Conservation (phyloP, 306 rosid species). For the Inga leiocalycina region DNA sequence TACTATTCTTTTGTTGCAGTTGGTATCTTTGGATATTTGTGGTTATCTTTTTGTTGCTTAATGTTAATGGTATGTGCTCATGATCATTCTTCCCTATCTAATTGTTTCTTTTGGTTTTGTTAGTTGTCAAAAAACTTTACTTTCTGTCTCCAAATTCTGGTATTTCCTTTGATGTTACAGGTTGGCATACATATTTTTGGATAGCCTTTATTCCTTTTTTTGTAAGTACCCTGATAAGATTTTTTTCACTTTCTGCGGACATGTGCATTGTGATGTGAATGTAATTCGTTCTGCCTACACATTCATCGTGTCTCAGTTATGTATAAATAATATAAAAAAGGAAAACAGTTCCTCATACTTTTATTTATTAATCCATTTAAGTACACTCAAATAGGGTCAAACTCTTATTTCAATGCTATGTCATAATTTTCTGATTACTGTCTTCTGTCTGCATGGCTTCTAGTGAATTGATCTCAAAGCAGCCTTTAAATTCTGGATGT, state of each 20-base stretch:
- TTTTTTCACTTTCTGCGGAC: conserved; percentile 2
- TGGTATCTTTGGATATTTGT: conserved; percentile 94
- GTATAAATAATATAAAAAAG: background rate
- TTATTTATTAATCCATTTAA: background rate
- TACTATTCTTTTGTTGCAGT: conserved; percentile 59
- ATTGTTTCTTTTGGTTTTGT: conserved; percentile 21
- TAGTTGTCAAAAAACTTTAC: background rate
- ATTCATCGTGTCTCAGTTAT: background rate
- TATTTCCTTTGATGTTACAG: conserved; percentile 50
- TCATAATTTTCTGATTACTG: background rate
- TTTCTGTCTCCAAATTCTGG: conserved; percentile 19
- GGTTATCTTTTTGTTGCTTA: conserved; percentile 78
- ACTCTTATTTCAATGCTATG: background rate
- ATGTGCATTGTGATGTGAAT: background rate
- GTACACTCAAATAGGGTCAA: background rate
- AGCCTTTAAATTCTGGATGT: background rate
- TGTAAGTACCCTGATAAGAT: conserved; percentile 56
- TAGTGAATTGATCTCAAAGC: background rate
- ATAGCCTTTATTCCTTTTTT: conserved; percentile 81
- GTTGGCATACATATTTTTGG: conserved; percentile 98
- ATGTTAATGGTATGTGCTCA: conserved; percentile 59
- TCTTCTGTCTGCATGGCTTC: background rate
- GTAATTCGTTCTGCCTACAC: background rate
- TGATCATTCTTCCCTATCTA: background rate
- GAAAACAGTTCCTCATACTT: background rate